Evolutionary conservation across 768 basidiomycete species (phyloP).

Genomic region (Boletus sensibilis): DNA sequence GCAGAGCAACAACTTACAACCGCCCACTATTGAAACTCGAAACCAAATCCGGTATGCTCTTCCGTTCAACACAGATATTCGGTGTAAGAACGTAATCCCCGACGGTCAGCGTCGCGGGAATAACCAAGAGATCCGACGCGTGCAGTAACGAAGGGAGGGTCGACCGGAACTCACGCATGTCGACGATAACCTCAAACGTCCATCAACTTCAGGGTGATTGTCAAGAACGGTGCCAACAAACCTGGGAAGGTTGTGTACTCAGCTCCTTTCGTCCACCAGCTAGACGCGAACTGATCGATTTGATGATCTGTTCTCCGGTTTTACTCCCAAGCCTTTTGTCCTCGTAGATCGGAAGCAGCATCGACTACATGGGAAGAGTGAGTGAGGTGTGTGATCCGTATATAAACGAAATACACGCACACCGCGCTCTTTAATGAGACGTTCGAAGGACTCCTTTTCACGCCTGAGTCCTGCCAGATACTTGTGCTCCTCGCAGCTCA

Average conservation of each 20-base stretch:
- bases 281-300: conserved; percentile 79
- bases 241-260: conserved; percentile 63
- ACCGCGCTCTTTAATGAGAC: conserved; percentile 87
- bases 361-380: conserved; percentile 51
- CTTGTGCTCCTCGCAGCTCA: conserved; percentile 93
- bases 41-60: conserved; percentile 91
- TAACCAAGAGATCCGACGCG: conserved; percentile 70
- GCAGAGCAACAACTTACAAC: conserved; percentile 59
- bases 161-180: conserved; percentile 96
- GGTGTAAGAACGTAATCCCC: conserved; percentile 97
- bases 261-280: conserved; percentile 81
- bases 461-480: conserved; percentile 85
- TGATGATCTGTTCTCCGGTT: conserved; percentile 59
- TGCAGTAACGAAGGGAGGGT: conserved; percentile 88
- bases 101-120: conserved; percentile 91
- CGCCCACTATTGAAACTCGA: conserved; percentile 92
- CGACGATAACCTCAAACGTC: conserved; percentile 79
- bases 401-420: conserved; percentile 47
- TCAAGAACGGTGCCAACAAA: conserved; percentile 20
- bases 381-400: neutral
- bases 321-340: conserved; percentile 44
- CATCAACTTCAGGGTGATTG: neutral
- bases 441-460: conserved; percentile 93
- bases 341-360: conserved; percentile 83
- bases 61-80: conserved; percentile 94